Evolutionary conservation across 164 flowering plant species (phyloP).

Genomic region (Vitis rupestris): DNA sequence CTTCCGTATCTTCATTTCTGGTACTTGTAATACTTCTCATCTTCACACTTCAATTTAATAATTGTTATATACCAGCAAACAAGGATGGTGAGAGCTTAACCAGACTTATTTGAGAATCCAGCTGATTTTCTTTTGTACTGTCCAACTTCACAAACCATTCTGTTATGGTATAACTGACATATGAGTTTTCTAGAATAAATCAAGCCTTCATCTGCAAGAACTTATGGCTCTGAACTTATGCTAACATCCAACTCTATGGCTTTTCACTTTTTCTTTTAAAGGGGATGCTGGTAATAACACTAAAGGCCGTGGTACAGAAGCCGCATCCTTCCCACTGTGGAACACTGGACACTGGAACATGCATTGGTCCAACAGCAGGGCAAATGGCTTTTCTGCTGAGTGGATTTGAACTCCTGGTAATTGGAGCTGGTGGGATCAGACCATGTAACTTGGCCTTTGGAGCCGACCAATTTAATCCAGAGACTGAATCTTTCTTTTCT

Average conservation of each 20-base stretch:
- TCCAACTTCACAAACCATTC: too few species aligned
- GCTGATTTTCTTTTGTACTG: too few species aligned
- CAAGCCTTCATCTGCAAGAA: too few species aligned
- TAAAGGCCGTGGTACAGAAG: constrained; percentile 51
- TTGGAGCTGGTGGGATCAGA: constrained; percentile 11
- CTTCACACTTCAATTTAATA: not conserved
- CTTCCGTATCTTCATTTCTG: not conserved
- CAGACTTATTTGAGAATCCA: too few species aligned
- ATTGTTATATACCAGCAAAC: too few species aligned
- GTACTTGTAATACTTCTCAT: not conserved
- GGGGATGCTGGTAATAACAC: constrained; percentile 52
- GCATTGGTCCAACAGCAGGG: constrained; percentile 39
- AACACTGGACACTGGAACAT: constrained; percentile 7
- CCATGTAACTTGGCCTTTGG: constrained; percentile 11
- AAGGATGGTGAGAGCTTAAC: too few species aligned
- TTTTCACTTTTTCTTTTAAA: constrained; percentile 1
- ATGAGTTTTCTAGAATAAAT: too few species aligned
- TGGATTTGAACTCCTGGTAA: constrained; percentile 29
- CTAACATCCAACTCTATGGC: not conserved
- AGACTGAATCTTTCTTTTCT: too few species aligned
- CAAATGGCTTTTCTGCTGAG: constrained; percentile 37
- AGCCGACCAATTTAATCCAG: too few species aligned
- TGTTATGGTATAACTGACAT: too few species aligned
- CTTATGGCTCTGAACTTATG: not conserved
- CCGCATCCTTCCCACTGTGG: constrained; percentile 51